phyloP scores from a whole-genome alignment of 202 grass and related monocot species.

The Alloteropsis angusta region DNA sequence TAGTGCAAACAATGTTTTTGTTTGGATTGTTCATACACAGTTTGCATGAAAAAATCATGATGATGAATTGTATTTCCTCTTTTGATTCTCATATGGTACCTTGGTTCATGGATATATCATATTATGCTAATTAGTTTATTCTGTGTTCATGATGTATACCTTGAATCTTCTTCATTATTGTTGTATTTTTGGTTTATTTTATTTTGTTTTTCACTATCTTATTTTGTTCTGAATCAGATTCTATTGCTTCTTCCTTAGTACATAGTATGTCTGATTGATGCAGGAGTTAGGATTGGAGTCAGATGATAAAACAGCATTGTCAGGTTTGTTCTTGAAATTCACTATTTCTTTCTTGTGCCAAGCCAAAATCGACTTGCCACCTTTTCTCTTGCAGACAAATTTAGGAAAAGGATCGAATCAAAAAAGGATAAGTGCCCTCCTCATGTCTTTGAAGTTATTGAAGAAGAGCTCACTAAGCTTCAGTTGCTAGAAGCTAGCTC shows the following conservation, averaged over 20 bases:
- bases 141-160: not conserved
- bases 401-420: constrained; percentile 79
- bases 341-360: not conserved
- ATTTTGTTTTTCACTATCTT: not conserved
- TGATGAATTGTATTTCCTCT: not conserved
- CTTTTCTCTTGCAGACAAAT: constrained; percentile 53
- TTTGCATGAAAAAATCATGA: not conserved
- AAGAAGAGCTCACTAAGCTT: constrained; percentile 92
- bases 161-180: not conserved
- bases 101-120: not conserved
- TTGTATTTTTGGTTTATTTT: not conserved
- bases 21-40: not conserved
- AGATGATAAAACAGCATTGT: constrained; percentile 93
- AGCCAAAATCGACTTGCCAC: not conserved
- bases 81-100: not conserved
- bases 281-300: constrained; percentile 95
- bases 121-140: not conserved
- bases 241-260: not conserved
- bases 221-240: not conserved
- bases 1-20: not conserved
- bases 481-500: constrained; percentile 86
- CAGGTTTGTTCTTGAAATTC: constrained; percentile 57
- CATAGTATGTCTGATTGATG: not conserved
- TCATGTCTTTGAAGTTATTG: constrained; percentile 89
- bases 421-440: constrained; percentile 86